These are phyloP conservation scores for Phaeosphaeria sp. DNA, from an alignment of 2,329 filamentous ascomycete species.

Conservation along the genomic window DNA sequence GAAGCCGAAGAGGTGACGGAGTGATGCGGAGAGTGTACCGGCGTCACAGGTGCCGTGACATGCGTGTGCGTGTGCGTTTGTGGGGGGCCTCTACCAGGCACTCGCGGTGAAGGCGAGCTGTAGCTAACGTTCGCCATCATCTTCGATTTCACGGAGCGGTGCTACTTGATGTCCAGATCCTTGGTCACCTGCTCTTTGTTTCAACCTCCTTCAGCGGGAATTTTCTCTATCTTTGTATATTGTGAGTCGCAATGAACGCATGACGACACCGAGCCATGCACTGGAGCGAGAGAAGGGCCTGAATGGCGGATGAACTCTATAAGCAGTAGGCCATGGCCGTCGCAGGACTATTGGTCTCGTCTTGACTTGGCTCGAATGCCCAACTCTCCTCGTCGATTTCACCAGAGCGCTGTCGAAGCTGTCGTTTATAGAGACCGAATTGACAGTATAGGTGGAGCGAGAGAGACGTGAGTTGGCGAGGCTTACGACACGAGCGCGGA, in stretches of 20 bases:
- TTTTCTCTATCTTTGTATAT: not conserved
- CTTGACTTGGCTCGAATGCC: not conserved
- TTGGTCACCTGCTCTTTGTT: not conserved
- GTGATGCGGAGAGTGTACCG: constrained; percentile 46
- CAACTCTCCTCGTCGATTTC: not conserved
- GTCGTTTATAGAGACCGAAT: not conserved
- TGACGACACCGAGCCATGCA: not conserved
- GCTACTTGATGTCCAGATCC: not conserved
- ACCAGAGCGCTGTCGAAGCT: not conserved
- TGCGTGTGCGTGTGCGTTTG: constrained; percentile 15
- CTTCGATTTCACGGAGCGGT: not conserved
- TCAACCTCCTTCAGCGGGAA: not conserved
- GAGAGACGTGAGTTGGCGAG: not conserved
- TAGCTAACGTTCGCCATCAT: constrained; percentile 30
- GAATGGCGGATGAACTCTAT: not conserved
- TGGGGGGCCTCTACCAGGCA: constrained; percentile 22
- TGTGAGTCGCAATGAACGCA: not conserved
- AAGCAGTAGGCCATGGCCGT: not conserved
- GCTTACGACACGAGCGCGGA: not conserved
- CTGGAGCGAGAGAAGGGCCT: not conserved
- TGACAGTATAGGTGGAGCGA: not conserved
- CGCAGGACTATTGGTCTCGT: not conserved
- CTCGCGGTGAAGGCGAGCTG: constrained; percentile 33
- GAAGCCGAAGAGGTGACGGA: constrained; percentile 43
- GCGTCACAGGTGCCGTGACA: constrained; percentile 33